Base-by-base conservation (phyloP, 352 stramenopile species). In the Phytophthora quininea region DNA sequence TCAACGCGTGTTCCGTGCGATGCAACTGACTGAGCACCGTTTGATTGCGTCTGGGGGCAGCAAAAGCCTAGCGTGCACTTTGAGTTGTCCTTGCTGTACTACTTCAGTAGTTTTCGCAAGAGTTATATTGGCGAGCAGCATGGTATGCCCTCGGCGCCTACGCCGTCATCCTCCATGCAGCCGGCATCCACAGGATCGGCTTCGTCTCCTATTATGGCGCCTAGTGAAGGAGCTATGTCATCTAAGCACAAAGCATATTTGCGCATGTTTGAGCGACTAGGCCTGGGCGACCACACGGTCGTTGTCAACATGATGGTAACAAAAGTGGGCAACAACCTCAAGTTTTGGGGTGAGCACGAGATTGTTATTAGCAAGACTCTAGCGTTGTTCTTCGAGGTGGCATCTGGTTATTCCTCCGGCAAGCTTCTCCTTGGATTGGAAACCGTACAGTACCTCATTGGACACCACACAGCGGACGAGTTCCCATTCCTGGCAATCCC, bases 291-390 rank as follows among this genome's bases (percentile, higher is more conserved):
- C 75, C 96, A 99, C 79, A 98, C 93, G 35, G 83, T 95, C 46
- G 96, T 99, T 19, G 96, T 98, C 57, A 99, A 99, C 79, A 97
- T 99, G 68, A 98, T 99, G 67, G 93, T 99, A 30, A 99, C 95
- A 35, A 99, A 99, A 82, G 91, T 99, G 58, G 96, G 96, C 67
- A 99, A 99, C 74, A 99, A 99, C 77, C 86, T 99, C 29, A 99
- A 99, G 82, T 99, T 98, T 68, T 99, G 97, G 97, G 95, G 95
- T 24, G 90, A 98, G 56, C 88, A 98, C 27, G 83, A 99, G 67
- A 92, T 99, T 52, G 91, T 99, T 62, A 93, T 99, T 69, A 90
- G 80, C 69, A 97, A 98, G 67, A 99, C 97, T 12, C 80, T 99
- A 31, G 88, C 96, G 57, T 84, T 99, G 1, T 97, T 99, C 55